phyloP scores from a whole-genome alignment of 2,329 filamentous ascomycete genomes.

The Lachnellula cervina region DNA sequence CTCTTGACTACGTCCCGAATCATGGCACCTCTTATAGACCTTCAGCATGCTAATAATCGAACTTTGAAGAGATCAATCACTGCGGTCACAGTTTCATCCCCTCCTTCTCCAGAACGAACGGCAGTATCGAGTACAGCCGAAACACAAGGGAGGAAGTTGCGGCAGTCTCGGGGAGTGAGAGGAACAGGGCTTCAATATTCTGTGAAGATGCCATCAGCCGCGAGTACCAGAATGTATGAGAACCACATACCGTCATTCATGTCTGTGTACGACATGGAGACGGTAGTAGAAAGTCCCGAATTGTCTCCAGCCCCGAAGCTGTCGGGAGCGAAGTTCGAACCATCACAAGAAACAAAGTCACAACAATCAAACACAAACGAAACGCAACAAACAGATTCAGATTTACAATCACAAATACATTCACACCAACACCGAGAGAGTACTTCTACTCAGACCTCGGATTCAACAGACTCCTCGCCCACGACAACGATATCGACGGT shows the following conservation, averaged over 20 bases:
- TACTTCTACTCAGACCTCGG: conserved; percentile 71
- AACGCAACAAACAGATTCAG: neutral
- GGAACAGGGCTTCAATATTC: conserved; percentile 5
- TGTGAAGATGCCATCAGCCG: conserved; percentile 56
- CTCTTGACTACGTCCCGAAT: neutral
- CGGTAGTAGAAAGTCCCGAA: conserved; percentile 21
- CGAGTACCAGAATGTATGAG: conserved; percentile 57
- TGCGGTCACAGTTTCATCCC: conserved; percentile 15
- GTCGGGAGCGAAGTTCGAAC: conserved; percentile 11
- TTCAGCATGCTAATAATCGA: conserved; percentile 27
- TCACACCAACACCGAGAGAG: conserved; percentile 68
- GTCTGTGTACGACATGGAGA: conserved; percentile 67
- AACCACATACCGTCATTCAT: conserved; percentile 72
- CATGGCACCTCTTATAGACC: conserved; percentile 21
- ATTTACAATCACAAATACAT: conserved; percentile 22
- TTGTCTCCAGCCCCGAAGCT: conserved; percentile 20
- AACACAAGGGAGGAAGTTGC: conserved; percentile 11
- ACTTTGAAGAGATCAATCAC: conserved; percentile 28
- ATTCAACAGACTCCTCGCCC: conserved; percentile 89
- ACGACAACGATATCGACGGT: conserved; percentile 91
- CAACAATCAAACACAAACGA: conserved; percentile 6
- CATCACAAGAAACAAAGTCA: neutral
- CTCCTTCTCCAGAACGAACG: conserved; percentile 18
- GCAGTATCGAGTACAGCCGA: conserved; percentile 10
- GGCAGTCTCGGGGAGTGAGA: conserved; percentile 16